Evolutionary conservation across 768 basidiomycete genomes (phyloP).

Genomic region (Dioszegia aurantiaca): DNA sequence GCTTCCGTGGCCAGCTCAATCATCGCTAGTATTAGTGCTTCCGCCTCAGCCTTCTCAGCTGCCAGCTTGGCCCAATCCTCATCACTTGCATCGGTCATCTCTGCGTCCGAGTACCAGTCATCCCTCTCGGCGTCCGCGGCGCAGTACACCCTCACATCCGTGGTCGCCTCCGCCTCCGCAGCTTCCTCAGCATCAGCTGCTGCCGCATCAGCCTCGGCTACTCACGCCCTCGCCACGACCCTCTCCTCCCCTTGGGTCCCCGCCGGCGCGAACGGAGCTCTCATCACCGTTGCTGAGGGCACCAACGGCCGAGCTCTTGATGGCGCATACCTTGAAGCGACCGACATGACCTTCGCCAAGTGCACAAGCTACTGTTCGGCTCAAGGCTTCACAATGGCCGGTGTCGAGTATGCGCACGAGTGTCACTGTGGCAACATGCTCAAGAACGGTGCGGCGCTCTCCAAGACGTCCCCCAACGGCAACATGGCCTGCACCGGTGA

Average conservation of each 20-base stretch:
- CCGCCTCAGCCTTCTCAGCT: slow-evolving; percentile 5
- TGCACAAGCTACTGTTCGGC: slow-evolving; percentile 33
- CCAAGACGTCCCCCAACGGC: slow-evolving; percentile 18
- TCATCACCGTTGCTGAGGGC: slow-evolving; percentile 25
- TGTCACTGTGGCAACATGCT: slow-evolving; percentile 36
- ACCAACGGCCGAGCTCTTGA: slow-evolving; percentile 40
- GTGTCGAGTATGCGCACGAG: slow-evolving; percentile 30
- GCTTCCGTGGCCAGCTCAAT: slow-evolving; percentile 8
- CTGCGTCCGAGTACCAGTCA: slow-evolving; percentile 5
- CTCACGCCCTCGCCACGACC: neutral
- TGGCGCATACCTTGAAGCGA: slow-evolving; percentile 24
- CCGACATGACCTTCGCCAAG: slow-evolving; percentile 32
- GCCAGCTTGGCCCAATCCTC: neutral
- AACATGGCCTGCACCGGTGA: slow-evolving; percentile 41
- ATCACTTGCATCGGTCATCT: neutral
- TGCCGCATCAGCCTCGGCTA: slow-evolving; percentile 1
- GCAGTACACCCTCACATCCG: neutral
- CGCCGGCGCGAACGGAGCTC: slow-evolving; percentile 3
- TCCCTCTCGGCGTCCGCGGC: slow-evolving; percentile 6
- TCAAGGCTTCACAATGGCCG: slow-evolving; percentile 31
- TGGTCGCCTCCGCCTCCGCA: neutral
- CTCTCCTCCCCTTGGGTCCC: slow-evolving; percentile 8
- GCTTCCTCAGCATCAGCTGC: neutral
- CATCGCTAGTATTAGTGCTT: neutral
- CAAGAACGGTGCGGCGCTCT: slow-evolving; percentile 26